These are phyloP conservation scores for Teratosphaeria nubilosa DNA, from an alignment of 2,329 filamentous ascomycete species.

Conservation along the genomic window DNA sequence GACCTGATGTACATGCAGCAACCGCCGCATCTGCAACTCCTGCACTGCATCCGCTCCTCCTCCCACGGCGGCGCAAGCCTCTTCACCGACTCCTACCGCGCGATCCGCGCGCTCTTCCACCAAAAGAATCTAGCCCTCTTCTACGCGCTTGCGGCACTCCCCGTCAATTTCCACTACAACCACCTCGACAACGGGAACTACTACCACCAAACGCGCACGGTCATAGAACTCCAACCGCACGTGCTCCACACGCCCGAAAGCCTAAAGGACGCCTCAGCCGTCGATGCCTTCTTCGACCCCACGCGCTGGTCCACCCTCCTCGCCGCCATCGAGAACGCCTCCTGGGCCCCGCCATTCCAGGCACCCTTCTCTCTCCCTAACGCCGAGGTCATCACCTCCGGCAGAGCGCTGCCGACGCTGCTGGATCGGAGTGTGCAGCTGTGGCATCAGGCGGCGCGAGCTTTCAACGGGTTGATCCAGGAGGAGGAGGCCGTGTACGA, in stretches of 20 bases:
- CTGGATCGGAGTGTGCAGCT: slow-evolving; percentile 9
- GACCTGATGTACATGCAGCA: slow-evolving; percentile 79
- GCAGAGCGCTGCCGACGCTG: neutral
- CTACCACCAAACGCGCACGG: slow-evolving; percentile 17
- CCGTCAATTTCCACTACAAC: slow-evolving; percentile 39
- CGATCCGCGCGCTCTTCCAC: slow-evolving; percentile 33
- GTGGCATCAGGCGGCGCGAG: slow-evolving; percentile 42
- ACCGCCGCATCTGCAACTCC: slow-evolving; percentile 71
- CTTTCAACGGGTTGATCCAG: slow-evolving; percentile 53
- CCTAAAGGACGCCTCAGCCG: neutral
- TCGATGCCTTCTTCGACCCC: neutral
- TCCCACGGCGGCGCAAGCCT: slow-evolving; percentile 73
- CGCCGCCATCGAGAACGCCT: slow-evolving; percentile 19
- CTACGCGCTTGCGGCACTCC: slow-evolving; percentile 2
- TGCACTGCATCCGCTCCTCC: slow-evolving; percentile 80
- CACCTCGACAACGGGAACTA: slow-evolving; percentile 38
- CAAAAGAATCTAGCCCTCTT: slow-evolving; percentile 9
- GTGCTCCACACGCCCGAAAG: neutral
- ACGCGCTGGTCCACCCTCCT: neutral
- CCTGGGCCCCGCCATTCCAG: slow-evolving; percentile 30
- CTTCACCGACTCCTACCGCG: slow-evolving; percentile 67
- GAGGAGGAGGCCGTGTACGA: slow-evolving; percentile 51
- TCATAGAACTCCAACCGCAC: slow-evolving; percentile 14
- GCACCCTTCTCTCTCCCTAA: slow-evolving; percentile 17
- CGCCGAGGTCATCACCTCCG: neutral